Conservation (phyloP, 208 protist genomes). For the Trypanosoma scelopori region DNA sequence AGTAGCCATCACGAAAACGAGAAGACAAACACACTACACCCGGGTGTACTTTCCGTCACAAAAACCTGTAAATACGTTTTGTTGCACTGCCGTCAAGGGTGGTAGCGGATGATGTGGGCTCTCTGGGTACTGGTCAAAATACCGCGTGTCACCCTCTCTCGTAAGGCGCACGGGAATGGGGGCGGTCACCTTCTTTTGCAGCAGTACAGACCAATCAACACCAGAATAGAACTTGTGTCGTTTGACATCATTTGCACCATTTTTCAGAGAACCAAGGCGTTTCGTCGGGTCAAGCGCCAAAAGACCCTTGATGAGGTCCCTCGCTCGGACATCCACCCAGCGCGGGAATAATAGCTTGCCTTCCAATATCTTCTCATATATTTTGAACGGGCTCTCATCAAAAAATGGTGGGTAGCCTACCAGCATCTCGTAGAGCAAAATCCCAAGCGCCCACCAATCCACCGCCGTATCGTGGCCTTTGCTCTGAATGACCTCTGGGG, state of each 20-base stretch:
- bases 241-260: slow-evolving; percentile 94
- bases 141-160: slow-evolving; percentile 81
- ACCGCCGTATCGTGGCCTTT: slow-evolving; percentile 82
- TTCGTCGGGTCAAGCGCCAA: slow-evolving; percentile 82
- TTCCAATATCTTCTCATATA: slow-evolving; percentile 91
- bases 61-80: slow-evolving; percentile 89
- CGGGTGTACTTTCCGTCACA: slow-evolving; percentile 83
- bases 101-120: slow-evolving; percentile 74
- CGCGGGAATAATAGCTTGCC: slow-evolving; percentile 82
- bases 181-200: slow-evolving; percentile 75
- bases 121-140: slow-evolving; percentile 92
- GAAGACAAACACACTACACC: slow-evolving; percentile 37
- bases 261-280: slow-evolving; percentile 87
- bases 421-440: slow-evolving; percentile 91
- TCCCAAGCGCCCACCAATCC: slow-evolving; percentile 91
- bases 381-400: slow-evolving; percentile 90
- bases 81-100: slow-evolving; percentile 71
- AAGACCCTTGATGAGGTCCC: slow-evolving; percentile 84
- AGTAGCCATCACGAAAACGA: slow-evolving; percentile 8
- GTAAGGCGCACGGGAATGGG: slow-evolving; percentile 84
- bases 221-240: slow-evolving; percentile 95
- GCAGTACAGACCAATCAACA: slow-evolving; percentile 93
- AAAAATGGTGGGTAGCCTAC: slow-evolving; percentile 91
- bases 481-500: slow-evolving; percentile 86
- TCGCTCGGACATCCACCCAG: slow-evolving; percentile 78